phyloP scores from a whole-genome alignment of 805 yeast species.

The Yamadazyma paraphyllophila region DNA sequence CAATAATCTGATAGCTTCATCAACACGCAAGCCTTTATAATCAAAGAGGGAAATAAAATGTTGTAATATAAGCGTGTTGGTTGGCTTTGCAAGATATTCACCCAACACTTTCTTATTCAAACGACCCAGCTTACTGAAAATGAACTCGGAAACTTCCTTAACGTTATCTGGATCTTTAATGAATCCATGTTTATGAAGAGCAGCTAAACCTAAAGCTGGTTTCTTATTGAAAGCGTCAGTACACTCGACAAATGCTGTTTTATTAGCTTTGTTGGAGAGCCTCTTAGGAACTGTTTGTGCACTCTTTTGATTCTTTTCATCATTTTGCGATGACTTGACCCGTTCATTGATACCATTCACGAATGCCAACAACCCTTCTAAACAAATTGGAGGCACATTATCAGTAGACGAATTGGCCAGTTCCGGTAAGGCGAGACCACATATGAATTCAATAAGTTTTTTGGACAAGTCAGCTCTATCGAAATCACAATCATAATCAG shows the following conservation, averaged over 20 bases:
- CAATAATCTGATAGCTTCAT: slow-evolving; percentile 84
- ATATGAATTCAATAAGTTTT: slow-evolving; percentile 64
- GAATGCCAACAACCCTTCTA: slow-evolving; percentile 79
- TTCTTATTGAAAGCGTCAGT: slow-evolving; percentile 73
- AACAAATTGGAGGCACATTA: slow-evolving; percentile 87
- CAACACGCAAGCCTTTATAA: slow-evolving; percentile 77
- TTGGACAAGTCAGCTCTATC: slow-evolving; percentile 77
- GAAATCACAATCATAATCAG: slow-evolving; percentile 86
- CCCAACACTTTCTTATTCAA: slow-evolving; percentile 87
- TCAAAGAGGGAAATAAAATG: slow-evolving; percentile 71
- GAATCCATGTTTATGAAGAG: slow-evolving; percentile 64
- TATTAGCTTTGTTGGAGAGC: slow-evolving; percentile 48
- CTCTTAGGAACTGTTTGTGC: slow-evolving; percentile 25
- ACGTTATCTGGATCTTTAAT: slow-evolving; percentile 48
- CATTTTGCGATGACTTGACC: slow-evolving; percentile 24
- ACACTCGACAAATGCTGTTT: slow-evolving; percentile 75
- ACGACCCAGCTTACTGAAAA: slow-evolving; percentile 75
- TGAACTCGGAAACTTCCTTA: slow-evolving; percentile 68
- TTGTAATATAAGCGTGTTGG: slow-evolving; percentile 55
- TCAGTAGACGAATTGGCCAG: slow-evolving; percentile 77
- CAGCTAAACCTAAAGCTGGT: slow-evolving; percentile 71
- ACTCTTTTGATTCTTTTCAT: too few species aligned
- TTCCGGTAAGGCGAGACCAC: slow-evolving; percentile 81
- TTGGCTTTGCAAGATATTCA: slow-evolving; percentile 76
- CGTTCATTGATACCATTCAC: slow-evolving; percentile 60